Conservation (phyloP, 1,284 basidiomycete genomes). For the Irpex sp. region DNA sequence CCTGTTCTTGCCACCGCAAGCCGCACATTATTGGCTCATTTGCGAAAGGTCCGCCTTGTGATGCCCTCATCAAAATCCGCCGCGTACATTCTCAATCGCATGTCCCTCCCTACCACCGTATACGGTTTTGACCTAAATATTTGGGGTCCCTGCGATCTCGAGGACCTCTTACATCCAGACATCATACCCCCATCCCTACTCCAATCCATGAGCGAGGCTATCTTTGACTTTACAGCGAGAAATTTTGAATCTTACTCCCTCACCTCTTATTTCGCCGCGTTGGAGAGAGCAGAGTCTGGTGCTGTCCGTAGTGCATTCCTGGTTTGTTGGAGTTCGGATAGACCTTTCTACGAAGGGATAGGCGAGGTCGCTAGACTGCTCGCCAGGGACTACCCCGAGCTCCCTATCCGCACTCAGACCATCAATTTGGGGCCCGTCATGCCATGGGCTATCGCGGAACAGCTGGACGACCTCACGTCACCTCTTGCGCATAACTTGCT, state of each 20-base stretch:
- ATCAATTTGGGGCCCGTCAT: neutral
- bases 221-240: neutral
- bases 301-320: neutral
- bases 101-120: neutral
- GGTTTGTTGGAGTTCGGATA: neutral
- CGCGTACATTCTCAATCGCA: neutral
- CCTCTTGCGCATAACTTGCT: neutral
- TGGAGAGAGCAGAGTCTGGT: neutral
- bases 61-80: neutral
- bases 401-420: neutral
- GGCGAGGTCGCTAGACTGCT: neutral
- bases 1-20: neutral
- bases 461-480: neutral
- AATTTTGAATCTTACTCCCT: neutral
- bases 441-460: neutral
- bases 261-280: neutral
- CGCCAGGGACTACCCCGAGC: neutral
- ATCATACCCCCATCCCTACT: neutral
- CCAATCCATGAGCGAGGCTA: neutral
- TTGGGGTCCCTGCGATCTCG: neutral
- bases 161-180: neutral
- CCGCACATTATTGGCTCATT: neutral
- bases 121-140: neutral
- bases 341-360: neutral
- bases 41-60: neutral